Evolutionary conservation across 768 basidiomycete species (phyloP).

Genomic region (Nidularia pulvinata): DNA sequence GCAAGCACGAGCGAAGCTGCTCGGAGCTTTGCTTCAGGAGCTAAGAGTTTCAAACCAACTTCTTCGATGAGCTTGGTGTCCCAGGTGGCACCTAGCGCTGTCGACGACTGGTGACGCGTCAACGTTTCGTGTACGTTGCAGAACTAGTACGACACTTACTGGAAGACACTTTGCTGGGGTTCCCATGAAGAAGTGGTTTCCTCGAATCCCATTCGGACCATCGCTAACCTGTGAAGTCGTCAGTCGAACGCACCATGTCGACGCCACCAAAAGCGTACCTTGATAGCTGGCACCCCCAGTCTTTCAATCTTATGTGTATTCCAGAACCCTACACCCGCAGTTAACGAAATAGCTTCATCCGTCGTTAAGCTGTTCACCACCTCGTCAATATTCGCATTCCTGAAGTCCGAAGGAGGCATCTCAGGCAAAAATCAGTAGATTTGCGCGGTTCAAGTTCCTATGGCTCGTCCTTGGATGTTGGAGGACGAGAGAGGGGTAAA

Average conservation of each 20-base stretch:
- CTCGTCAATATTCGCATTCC: slow-evolving; percentile 57
- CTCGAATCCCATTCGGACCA: slow-evolving; percentile 77
- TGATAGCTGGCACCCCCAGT: slow-evolving; percentile 70
- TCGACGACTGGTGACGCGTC: slow-evolving; percentile 45
- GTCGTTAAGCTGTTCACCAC: slow-evolving; percentile 67
- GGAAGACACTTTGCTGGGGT: slow-evolving; percentile 82
- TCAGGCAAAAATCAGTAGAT: no score
- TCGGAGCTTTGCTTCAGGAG: slow-evolving; percentile 69
- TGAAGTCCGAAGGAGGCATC: slow-evolving; percentile 75
- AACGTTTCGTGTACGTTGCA: background rate
- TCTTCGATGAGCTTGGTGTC: slow-evolving; percentile 63
- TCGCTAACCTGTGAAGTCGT: slow-evolving; percentile 56
- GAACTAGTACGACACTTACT: slow-evolving; percentile 25
- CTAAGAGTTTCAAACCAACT: slow-evolving; percentile 65
- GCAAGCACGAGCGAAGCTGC: slow-evolving; percentile 72
- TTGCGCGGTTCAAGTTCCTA: no score
- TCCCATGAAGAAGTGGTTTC: slow-evolving; percentile 80
- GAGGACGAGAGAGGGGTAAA: no score
- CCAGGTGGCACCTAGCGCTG: slow-evolving; percentile 76
- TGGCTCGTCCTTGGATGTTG: no score
- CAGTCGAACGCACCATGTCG: background rate
- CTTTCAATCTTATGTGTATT: slow-evolving; percentile 66
- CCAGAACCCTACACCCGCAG: slow-evolving; percentile 80
- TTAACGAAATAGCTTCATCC: slow-evolving; percentile 74
- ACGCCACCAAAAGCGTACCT: slow-evolving; percentile 31